These are phyloP conservation scores for Sporisorium iseilematis-ciliati DNA, from an alignment of 1,284 basidiomycete genomes.

Conservation along the genomic window DNA sequence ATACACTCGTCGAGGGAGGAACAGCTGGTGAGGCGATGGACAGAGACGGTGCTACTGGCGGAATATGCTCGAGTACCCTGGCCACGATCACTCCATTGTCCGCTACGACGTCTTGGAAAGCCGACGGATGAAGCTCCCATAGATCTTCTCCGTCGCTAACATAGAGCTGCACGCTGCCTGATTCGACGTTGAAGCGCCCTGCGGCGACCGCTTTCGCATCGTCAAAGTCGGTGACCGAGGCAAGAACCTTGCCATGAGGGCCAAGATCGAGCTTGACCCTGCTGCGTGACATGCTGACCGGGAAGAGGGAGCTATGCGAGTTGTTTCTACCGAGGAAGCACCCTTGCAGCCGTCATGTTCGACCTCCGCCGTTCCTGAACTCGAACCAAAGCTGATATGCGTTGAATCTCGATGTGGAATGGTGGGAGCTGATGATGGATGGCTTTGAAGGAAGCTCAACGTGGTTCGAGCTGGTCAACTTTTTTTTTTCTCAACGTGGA, in stretches of 20 bases:
- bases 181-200: constrained; percentile 22
- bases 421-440: background rate
- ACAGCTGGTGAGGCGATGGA: background rate
- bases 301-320: no score
- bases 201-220: constrained; percentile 39
- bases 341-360: no score
- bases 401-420: no score
- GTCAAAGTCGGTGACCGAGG: constrained; percentile 35
- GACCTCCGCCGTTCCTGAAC: background rate
- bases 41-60: no score
- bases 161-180: constrained; percentile 28
- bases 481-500: no score
- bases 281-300: constrained; percentile 15
- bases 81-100: constrained; percentile 43
- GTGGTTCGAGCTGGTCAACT: background rate
- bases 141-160: constrained; percentile 43
- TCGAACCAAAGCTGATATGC: background rate
- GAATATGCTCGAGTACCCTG: constrained; percentile 5
- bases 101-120: constrained; percentile 41
- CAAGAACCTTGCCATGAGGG: constrained; percentile 43
- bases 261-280: constrained; percentile 51
- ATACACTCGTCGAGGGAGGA: background rate
- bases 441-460: background rate
- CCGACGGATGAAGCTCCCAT: constrained; percentile 45
- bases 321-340: background rate